Conservation (phyloP, 140 eudicot species). For the Bidens hawaiensis region DNA sequence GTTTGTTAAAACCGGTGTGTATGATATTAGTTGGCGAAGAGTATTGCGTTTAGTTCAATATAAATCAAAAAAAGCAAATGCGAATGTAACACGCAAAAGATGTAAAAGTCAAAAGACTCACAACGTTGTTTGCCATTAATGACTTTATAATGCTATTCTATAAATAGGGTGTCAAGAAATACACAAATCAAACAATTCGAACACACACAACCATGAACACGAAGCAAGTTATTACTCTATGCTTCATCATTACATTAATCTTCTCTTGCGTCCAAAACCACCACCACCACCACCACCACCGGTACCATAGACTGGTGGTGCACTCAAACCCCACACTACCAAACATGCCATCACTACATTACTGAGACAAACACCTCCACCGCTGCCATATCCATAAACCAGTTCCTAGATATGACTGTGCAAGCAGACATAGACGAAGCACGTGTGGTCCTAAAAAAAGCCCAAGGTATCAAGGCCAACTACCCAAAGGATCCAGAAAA, state of each 20-base stretch:
- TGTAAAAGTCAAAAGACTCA: too few relatives aligned
- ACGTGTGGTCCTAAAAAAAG: conserved; percentile 16
- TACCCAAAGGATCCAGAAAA: conserved; percentile 38
- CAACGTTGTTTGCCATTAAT: too few relatives aligned
- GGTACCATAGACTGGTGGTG: conserved; percentile 60
- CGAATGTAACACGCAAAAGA: neutral
- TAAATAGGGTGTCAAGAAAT: conserved; percentile 5
- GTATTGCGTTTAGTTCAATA: too few relatives aligned
- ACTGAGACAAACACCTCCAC: neutral
- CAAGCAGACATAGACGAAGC: conserved; percentile 46
- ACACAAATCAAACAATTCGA: neutral
- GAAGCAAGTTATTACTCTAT: neutral
- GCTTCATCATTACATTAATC: conserved; percentile 17
- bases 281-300: conserved; percentile 22
- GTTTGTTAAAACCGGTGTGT: too few relatives aligned
- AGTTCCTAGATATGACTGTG: conserved; percentile 33
- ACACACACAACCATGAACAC: neutral
- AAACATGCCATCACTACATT: conserved; percentile 45
- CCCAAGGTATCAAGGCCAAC: conserved; percentile 24
- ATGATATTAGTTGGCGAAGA: too few relatives aligned
- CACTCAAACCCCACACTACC: conserved; percentile 56
- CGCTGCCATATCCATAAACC: conserved; percentile 15
- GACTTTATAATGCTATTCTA: neutral
- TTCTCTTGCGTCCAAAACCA: conserved; percentile 11
- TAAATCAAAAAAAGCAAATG: too few relatives aligned